These are phyloP conservation scores for Rasamsonia emersonii DNA, from an alignment of 2,329 filamentous ascomycete genomes.

Conservation along the genomic window DNA sequence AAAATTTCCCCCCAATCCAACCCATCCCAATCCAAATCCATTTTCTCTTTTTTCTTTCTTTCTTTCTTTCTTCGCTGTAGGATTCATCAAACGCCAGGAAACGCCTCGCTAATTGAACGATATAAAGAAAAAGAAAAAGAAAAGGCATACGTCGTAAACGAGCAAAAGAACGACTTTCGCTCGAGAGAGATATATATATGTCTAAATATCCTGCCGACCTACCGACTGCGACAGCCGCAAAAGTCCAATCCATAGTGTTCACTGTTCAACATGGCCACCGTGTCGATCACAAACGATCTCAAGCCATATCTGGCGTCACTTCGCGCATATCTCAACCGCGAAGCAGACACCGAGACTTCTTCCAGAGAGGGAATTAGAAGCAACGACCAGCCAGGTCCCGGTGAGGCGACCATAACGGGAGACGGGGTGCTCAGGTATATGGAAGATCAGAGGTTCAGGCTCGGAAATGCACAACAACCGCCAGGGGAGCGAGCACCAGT, in stretches of 20 bases:
- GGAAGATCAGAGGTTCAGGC: too few species aligned
- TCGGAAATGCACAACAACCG: too few species aligned
- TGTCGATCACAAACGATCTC: conserved; percentile 22
- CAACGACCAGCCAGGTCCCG: too few species aligned
- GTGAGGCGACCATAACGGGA: too few species aligned
- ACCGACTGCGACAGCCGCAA: conserved; percentile 5
- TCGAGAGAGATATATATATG: neutral
- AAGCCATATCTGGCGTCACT: conserved; percentile 23
- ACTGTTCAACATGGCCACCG: conserved; percentile 17
- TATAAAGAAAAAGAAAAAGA: conserved; percentile 2
- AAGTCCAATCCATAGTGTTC: conserved; percentile 2
- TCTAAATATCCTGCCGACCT: too few species aligned
- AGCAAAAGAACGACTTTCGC: neutral
- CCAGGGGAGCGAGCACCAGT: too few species aligned
- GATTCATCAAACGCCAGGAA: conserved; percentile 4
- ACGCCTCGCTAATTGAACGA: conserved; percentile 15
- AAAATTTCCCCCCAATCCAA: neutral
- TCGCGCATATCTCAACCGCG: conserved; percentile 16
- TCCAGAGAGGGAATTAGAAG: too few species aligned
- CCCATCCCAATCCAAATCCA: neutral
- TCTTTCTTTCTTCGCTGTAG: too few species aligned
- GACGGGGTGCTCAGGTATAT: too few species aligned
- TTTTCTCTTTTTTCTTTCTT: neutral
- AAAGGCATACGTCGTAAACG: conserved; percentile 1
- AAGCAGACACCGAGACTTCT: conserved; percentile 4